Evolutionary conservation across 805 yeast species (phyloP), one percentile per base, ranked within the genome.

Genomic region (Hanseniaspora taiwanica): DNA sequence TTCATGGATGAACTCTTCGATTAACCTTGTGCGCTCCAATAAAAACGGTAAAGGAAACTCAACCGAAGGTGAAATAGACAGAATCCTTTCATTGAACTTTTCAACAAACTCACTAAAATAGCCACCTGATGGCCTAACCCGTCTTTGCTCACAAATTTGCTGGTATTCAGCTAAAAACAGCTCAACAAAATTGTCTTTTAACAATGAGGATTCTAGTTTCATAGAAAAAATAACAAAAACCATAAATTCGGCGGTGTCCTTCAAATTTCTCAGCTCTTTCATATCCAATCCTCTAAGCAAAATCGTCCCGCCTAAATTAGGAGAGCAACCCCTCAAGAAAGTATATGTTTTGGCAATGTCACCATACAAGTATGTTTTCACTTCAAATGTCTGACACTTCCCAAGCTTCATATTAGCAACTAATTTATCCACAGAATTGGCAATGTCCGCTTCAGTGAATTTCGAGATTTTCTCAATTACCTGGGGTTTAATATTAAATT

Each of bases 61-160:
- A 0, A 87, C 87, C 39, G 86, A 74, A 0, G 98, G 96, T 6
- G 97, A 87, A 1, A 84, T 71, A 3, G 94, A 83, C 21, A 89
- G 60, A 3, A 76, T 62, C 44, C 84, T 62, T n/a, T 63, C 62
- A 14, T 65, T 55, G 39, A 77, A 62, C 24, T 58, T 49, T 13
- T 57, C 54, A 5, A 66, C 46, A 45, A 67, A 67, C 3, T 62
- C 64, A 23, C 56, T 46, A 35, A 62, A 67, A 45, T 58, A 64
- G 0, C 62, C 63, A 5, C 37, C 40, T 23, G 44, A 45, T 7
- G 45, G 42, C 9, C 35, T 48, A 9, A 46, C 42, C 31, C 48
- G 48, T 29, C 38, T 40, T 16, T 46, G 39, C 2, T 17, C 31
- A 2, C 47, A 13, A 41, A 47, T 38, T 10, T 47, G 48, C 21